Evolutionary conservation across 768 basidiomycete genomes (phyloP).

Genomic region (Russula dissimulans): DNA sequence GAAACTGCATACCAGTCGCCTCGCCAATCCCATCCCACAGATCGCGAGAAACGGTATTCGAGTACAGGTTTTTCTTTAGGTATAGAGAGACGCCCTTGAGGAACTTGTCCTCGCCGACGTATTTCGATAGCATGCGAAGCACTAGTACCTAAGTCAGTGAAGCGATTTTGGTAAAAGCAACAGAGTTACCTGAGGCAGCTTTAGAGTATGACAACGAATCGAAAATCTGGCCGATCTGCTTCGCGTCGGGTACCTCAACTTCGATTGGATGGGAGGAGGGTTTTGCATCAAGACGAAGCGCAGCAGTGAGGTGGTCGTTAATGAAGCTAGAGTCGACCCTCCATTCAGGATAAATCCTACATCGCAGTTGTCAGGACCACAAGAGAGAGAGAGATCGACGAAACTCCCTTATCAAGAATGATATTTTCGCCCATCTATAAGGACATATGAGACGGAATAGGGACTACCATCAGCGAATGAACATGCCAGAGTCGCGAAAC

Average conservation of each 20-base stretch:
- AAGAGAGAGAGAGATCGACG: neutral
- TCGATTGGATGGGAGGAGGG: slow-evolving; percentile 89
- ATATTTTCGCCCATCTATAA: slow-evolving; percentile 44
- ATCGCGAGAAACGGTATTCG: slow-evolving; percentile 76
- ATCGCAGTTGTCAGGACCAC: neutral
- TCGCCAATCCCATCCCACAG: slow-evolving; percentile 80
- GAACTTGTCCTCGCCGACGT: slow-evolving; percentile 86
- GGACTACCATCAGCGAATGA: slow-evolving; percentile 12
- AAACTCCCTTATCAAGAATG: slow-evolving; percentile 2
- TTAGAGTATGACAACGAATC: slow-evolving; percentile 83
- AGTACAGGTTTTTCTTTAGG: slow-evolving; percentile 80
- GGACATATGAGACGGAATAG: slow-evolving; percentile 8
- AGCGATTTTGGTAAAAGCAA: neutral
- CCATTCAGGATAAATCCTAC: slow-evolving; percentile 77
- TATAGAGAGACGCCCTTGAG: slow-evolving; percentile 84
- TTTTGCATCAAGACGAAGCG: slow-evolving; percentile 76
- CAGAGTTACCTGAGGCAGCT: slow-evolving; percentile 55
- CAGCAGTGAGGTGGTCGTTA: slow-evolving; percentile 60
- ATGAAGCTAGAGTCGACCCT: slow-evolving; percentile 76
- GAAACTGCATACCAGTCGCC: slow-evolving; percentile 43
- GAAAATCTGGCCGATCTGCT: slow-evolving; percentile 70
- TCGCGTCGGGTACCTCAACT: slow-evolving; percentile 80
- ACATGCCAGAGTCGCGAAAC: slow-evolving; percentile 68
- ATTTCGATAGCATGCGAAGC: slow-evolving; percentile 83
- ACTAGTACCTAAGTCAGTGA: slow-evolving; percentile 33